Base-by-base conservation (phyloP, 805 yeast genomes). In the Dipodascopsis uninucleata region DNA sequence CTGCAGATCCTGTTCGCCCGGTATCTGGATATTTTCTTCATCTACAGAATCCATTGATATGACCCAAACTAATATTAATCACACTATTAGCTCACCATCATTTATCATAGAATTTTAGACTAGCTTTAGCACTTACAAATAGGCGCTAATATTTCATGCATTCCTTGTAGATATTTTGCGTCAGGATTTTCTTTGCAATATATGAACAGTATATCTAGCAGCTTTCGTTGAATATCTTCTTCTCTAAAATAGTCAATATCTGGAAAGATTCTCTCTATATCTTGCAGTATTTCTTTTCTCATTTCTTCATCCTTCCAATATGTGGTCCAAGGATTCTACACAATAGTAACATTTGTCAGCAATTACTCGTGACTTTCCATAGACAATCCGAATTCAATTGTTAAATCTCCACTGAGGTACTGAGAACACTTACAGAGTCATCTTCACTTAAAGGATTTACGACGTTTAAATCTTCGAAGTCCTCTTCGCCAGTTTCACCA, bases 101-200 rank as follows among this genome's bases (percentile, higher is more conserved):
- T 5, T 34, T 34, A 5, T 32, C 43, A 16, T 4, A 34, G n/a
- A n/a, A n/a, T n/a, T n/a, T n/a, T n/a, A n/a, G n/a, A n/a, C n/a
- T n/a, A n/a, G n/a, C n/a, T n/a, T n/a, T n/a, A 55, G 16, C 6
- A 58, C 63, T 31, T 41, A 63, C 43, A 63, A 64, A 76, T 60
- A 22, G 76, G 65, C 3, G 78, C 81, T 32, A 73, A 58, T 4
- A 76, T 64, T 59, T 76, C 81, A 56, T 76, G 80, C 59, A 75
- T 66, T 3, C 81, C 81, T 56, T 76, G 81, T 47, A 76, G 69
- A 49, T 72, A 72, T n/a, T 76, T 73, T 24, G 75, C 61, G 5
- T 58, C 65, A 1, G 74, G 70, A 52, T 74, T 70, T 56, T 70
- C 66, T 52, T 68, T 67, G 28, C 76, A 61, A 69, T 77, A 76